Base-by-base conservation (phyloP, 257 asterid species). In the Misopates orontium region DNA sequence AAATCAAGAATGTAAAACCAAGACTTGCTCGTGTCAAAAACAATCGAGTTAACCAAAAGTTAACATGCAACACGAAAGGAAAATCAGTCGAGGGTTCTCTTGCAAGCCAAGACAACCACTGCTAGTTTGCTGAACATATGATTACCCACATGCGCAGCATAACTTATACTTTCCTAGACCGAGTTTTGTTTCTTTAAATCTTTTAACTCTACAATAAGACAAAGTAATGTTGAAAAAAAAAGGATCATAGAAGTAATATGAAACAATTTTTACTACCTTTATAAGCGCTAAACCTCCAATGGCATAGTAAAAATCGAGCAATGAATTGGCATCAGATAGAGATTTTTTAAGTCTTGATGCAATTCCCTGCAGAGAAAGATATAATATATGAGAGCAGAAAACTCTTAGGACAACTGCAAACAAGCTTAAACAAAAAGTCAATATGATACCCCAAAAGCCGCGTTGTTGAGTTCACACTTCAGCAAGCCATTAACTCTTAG, bases 231-330 rank as follows among this genome's bases (percentile, higher is more conserved):
- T 36, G 42, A 36, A 36, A 36, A 36, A 9, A 6, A 6, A 36
- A 36, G 1, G 1, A 36, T 36, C 18, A 40, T 17, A 19, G 15
- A 41, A 61, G 22, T n/a, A 17, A 1, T 11, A 56, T 16, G 21
- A 41, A 11, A 39, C 4, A 25, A 28, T 47, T 44, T 28, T 47
- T 7, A 44, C 69, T 79, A 94, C 99, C 99, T 86, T 88, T 66
- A 90, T 54, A 68, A 81, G 86, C 58, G 74, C 71, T 70, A 90
- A 71, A 74, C 99, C 80, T 80, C 96, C 85, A 6, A 88, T 55
- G 1, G 95, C 74, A 62, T 90, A 72, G 80, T 94, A 79, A 80
- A 82, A 88, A 64, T 88, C 99, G 66, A 74, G 79, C 71, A 94
- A 95, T 18, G 88, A 71, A 76, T 68, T 82, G 55, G 96, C 93